These are phyloP conservation scores for Ceratocystis lukuohia DNA, from an alignment of 2,329 filamentous ascomycete species.

Conservation along the genomic window DNA sequence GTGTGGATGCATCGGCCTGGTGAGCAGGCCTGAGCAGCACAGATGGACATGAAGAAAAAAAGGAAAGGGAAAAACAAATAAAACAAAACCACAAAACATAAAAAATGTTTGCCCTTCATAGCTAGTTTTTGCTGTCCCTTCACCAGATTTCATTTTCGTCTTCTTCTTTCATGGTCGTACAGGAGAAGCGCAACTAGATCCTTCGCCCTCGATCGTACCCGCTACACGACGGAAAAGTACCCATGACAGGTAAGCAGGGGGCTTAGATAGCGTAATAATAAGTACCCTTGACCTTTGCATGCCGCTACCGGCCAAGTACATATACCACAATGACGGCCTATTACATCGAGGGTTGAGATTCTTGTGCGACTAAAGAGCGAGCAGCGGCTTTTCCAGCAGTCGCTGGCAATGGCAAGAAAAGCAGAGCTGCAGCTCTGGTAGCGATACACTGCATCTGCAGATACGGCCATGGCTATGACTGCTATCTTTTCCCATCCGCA, in stretches of 20 bases:
- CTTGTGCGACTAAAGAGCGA: too few relatives aligned
- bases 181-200: not conserved
- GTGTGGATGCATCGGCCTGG: too few relatives aligned
- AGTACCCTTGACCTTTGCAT: not conserved
- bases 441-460: not conserved
- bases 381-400: too few relatives aligned
- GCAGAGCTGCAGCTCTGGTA: too few relatives aligned
- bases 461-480: not conserved
- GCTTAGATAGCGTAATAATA: not conserved
- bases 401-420: too few relatives aligned
- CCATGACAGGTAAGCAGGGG: not conserved
- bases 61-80: too few relatives aligned
- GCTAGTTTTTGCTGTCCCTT: not conserved
- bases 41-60: too few relatives aligned
- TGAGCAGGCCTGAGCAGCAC: too few relatives aligned
- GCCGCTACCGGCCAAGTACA: not conserved
- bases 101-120: too few relatives aligned
- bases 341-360: not conserved
- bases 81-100: too few relatives aligned
- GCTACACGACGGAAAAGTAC: not conserved
- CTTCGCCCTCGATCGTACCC: not conserved
- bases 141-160: not conserved
- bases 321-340: not conserved
- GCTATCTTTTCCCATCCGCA: not conserved
- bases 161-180: not conserved